Evolutionary conservation across 2,329 filamentous ascomycete species (phyloP).

Genomic region (Talaromyces sp.): DNA sequence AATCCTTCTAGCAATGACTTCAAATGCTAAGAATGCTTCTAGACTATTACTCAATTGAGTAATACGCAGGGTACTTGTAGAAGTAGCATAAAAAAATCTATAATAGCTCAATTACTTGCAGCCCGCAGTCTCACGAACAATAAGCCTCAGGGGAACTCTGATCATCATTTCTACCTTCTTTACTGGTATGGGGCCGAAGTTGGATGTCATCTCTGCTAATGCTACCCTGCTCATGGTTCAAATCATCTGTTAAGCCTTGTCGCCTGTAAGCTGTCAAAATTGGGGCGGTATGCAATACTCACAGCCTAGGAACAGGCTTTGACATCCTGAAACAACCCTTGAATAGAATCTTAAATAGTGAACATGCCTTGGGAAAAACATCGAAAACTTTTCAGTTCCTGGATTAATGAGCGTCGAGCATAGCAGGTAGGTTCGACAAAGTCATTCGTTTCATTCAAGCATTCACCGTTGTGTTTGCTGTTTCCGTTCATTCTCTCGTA

Average conservation of each 20-base stretch:
- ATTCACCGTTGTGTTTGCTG: neutral
- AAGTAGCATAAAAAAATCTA: neutral
- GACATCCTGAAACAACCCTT: neutral
- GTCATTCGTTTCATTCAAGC: neutral
- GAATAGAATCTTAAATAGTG: neutral
- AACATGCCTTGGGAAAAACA: neutral
- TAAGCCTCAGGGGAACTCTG: neutral
- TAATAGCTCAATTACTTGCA: neutral
- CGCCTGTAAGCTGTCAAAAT: neutral
- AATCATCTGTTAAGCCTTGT: neutral
- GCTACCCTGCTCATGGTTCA: neutral
- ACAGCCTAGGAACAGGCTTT: neutral
- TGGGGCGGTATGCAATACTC: neutral
- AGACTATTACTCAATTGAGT: neutral
- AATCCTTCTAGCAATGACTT: neutral
- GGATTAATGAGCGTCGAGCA: neutral
- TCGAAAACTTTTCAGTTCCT: neutral
- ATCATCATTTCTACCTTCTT: neutral
- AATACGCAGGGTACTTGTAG: neutral
- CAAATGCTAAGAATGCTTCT: neutral
- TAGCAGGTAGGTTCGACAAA: neutral
- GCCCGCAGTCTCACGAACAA: neutral
- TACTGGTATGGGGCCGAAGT: neutral
- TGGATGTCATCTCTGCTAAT: neutral
- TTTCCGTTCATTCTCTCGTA: neutral